A percentile compares a stretch with the other conserved stretches of the same genome.
These are phyloP conservation scores for Pulveroboletus sp. DNA, from an alignment of 768 basidiomycete genomes.

Conservation along the genomic window DNA sequence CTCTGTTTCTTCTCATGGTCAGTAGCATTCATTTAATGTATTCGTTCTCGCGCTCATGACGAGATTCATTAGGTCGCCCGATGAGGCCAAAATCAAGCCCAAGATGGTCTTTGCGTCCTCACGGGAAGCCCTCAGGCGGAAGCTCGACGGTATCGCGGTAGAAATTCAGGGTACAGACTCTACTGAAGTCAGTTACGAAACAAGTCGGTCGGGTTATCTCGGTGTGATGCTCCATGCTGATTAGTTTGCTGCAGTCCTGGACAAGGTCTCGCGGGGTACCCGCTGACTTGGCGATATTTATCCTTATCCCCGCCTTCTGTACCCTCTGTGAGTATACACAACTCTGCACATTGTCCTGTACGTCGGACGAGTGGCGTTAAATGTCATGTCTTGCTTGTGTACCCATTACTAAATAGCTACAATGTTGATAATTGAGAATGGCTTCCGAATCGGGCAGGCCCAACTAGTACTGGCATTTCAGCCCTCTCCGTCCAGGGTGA, in stretches of 20 bases:
- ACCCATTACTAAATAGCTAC: conserved; percentile 2
- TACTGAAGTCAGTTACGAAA: conserved; percentile 67
- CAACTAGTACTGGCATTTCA: conserved; percentile 15
- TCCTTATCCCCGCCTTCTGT: conserved; percentile 11
- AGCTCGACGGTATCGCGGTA: conserved; percentile 72
- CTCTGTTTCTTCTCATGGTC: conserved; percentile 85
- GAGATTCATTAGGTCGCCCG: conserved; percentile 68
- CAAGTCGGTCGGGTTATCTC: conserved; percentile 44
- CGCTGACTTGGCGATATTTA: conserved; percentile 16
- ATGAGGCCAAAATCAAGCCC: conserved; percentile 75
- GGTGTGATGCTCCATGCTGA: conserved; percentile 4
- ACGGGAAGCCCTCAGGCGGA: conserved; percentile 71
- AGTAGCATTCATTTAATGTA: conserved; percentile 31
- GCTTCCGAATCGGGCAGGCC: conserved; percentile 28
- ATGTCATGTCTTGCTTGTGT: background rate
- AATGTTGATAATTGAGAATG: background rate
- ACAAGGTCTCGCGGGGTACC: conserved; percentile 7
- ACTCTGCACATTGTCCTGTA: background rate
- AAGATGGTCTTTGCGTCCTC: conserved; percentile 98
- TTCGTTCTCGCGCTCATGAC: background rate
- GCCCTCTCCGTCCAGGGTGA: conserved; percentile 22
- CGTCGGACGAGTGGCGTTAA: background rate
- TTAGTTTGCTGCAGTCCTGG: conserved; percentile 8
- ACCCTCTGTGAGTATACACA: conserved; percentile 12
- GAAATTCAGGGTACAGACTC: conserved; percentile 88